A percentile compares a stretch with the other conserved stretches of the same genome.
Conservation (phyloP, 768 basidiomycete species). For the Lyophyllum decastes region DNA sequence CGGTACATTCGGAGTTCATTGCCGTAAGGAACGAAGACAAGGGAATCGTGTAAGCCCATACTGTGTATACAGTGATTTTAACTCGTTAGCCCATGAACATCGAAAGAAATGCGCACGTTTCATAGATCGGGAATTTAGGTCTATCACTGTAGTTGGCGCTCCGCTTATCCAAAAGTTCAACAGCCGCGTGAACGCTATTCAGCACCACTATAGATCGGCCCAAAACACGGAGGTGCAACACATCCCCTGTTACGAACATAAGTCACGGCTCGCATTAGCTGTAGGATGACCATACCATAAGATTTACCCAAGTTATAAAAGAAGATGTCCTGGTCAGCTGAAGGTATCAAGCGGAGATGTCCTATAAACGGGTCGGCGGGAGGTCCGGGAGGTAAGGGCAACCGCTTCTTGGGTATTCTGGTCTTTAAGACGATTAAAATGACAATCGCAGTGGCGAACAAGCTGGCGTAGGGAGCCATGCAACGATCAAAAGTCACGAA, state of each 20-base stretch:
- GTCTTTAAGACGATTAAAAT: neutral
- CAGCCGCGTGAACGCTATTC: slow-evolving; percentile 24
- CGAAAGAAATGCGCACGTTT: slow-evolving; percentile 4
- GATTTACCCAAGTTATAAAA: slow-evolving; percentile 32
- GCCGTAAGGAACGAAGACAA: slow-evolving; percentile 15
- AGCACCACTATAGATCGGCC: slow-evolving; percentile 27
- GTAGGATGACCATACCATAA: slow-evolving; percentile 26
- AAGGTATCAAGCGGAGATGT: slow-evolving; percentile 35
- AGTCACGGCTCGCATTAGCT: neutral
- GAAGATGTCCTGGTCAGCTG: slow-evolving; percentile 22
- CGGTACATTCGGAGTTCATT: slow-evolving; percentile 14
- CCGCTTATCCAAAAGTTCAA: slow-evolving; percentile 28
- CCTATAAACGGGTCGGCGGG: slow-evolving; percentile 38
- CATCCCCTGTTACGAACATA: slow-evolving; percentile 19
- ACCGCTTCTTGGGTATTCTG: neutral
- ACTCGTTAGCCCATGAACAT: neutral
- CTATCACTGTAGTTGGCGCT: slow-evolving; percentile 28
- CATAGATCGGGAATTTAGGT: slow-evolving; percentile 18
- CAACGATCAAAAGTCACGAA: neutral
- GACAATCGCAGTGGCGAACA: neutral
- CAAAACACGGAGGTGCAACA: slow-evolving; percentile 21
- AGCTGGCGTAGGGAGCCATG: neutral
- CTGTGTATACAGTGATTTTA: neutral
- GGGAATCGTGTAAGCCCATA: neutral
- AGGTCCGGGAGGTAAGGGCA: slow-evolving; percentile 32